A percentile compares a stretch with the other conserved stretches of the same genome.
Conservation (phyloP, 129 eudicot species). For the Kitagawia praeruptora region DNA sequence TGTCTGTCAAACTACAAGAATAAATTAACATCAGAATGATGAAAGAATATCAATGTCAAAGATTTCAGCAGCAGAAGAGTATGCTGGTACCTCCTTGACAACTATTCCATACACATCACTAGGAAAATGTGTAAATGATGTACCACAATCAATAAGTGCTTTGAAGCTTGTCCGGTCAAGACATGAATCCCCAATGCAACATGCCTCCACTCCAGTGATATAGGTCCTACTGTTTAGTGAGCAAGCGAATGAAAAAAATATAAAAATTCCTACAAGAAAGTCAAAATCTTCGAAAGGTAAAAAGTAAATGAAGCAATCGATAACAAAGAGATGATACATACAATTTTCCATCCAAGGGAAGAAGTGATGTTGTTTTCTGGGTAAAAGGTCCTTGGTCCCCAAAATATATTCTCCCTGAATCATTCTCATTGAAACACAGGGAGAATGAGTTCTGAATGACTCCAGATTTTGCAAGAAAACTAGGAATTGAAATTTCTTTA, state of each 20-base stretch:
- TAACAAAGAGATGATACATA: slow-evolving; percentile 21
- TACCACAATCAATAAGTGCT: slow-evolving; percentile 79
- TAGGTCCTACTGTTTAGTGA: slow-evolving; percentile 46
- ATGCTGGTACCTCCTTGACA: slow-evolving; percentile 52
- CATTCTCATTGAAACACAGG: slow-evolving; percentile 72
- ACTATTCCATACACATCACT: slow-evolving; percentile 41
- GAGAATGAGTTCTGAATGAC: slow-evolving; percentile 60
- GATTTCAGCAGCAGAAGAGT: slow-evolving; percentile 9
- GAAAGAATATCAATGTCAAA: not conserved
- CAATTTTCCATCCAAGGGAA: slow-evolving; percentile 67
- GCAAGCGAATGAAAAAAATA: slow-evolving; percentile 1
- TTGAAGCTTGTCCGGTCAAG: slow-evolving; percentile 54
- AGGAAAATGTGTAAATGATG: slow-evolving; percentile 79
- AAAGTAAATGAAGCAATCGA: not conserved
- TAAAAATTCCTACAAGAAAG: not conserved
- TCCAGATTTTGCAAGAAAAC: slow-evolving; percentile 76
- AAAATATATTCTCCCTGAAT: slow-evolving; percentile 72
- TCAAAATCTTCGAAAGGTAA: not conserved
- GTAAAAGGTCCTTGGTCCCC: slow-evolving; percentile 73
- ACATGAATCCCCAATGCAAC: slow-evolving; percentile 67
- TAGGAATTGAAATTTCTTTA: slow-evolving; percentile 76
- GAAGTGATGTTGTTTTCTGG: slow-evolving; percentile 60
- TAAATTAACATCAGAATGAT: slow-evolving; percentile 4
- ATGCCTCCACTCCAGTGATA: slow-evolving; percentile 66
- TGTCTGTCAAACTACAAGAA: slow-evolving; percentile 59